A percentile compares a stretch with the other conserved stretches of the same genome.
These are phyloP conservation scores for Camelina neglecta DNA, from an alignment of 345 rosid species.

Conservation along the genomic window DNA sequence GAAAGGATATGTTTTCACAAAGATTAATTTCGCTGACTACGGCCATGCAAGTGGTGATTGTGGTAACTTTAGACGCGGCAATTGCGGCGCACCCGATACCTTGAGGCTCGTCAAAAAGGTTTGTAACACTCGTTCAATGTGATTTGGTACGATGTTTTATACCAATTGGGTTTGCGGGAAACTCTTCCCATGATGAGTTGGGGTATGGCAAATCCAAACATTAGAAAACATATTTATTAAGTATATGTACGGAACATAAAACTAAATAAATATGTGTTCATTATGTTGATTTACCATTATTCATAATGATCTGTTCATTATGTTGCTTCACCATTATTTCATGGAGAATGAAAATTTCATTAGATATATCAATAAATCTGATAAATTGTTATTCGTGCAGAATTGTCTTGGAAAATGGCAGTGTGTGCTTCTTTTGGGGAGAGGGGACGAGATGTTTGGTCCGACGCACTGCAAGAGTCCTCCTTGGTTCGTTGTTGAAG, in stretches of 20 bases:
- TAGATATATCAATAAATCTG: background rate
- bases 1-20: constrained; percentile 14
- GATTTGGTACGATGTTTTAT: too few relatives aligned
- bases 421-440: background rate
- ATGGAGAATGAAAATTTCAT: background rate
- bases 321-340: background rate
- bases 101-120: constrained; percentile 24
- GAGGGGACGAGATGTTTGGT: constrained; percentile 24
- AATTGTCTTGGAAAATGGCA: constrained; percentile 28
- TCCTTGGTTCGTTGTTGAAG: constrained; percentile 22
- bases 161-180: too few relatives aligned
- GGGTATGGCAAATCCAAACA: too few relatives aligned
- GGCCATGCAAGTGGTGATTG: constrained; percentile 31
- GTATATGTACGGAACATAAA: too few relatives aligned
- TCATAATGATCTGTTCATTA: too few relatives aligned
- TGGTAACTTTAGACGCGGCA: constrained; percentile 12
- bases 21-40: constrained; percentile 30
- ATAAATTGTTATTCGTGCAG: constrained; percentile 5
- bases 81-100: constrained; percentile 15
- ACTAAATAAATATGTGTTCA: too few relatives aligned
- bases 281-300: background rate
- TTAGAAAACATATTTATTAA: too few relatives aligned
- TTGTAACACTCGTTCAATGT: too few relatives aligned
- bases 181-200: too few relatives aligned
- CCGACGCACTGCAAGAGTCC: constrained; percentile 32